Conservation (phyloP, 495 filamentous ascomycete species). For the Annulohypoxylon maeteangense region DNA sequence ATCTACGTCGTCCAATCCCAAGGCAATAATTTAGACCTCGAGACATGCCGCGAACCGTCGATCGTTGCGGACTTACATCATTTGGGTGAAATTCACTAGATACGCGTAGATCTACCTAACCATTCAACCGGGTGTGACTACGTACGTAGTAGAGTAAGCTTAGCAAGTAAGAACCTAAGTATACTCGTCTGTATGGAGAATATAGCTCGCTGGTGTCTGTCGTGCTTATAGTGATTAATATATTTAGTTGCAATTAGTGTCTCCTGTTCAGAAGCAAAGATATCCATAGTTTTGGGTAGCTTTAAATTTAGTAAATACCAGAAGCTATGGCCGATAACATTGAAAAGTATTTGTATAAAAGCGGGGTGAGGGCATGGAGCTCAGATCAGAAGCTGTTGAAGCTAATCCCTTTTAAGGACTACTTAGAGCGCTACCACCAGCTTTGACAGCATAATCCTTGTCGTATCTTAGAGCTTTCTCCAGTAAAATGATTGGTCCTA, state of each 20-base stretch:
- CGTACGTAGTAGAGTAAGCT: background rate
- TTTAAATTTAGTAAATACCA: background rate
- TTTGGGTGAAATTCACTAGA: constrained; percentile 28
- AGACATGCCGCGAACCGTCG: constrained; percentile 18
- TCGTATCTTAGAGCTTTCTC: constrained; percentile 9
- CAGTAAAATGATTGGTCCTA: constrained; percentile 23
- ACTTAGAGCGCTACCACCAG: constrained; percentile 37
- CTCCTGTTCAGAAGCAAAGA: background rate
- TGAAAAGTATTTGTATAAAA: background rate
- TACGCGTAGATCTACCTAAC: constrained; percentile 33
- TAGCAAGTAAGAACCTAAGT: background rate
- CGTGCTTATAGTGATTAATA: background rate
- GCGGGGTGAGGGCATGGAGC: constrained; percentile 25
- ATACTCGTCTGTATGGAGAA: background rate
- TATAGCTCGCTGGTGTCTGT: background rate
- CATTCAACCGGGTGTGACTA: constrained; percentile 3
- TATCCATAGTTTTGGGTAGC: background rate
- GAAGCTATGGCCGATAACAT: background rate
- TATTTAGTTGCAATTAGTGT: background rate
- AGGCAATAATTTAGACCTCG: background rate
- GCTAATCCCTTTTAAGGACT: constrained; percentile 24
- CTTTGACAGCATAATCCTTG: constrained; percentile 29
- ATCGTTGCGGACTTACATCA: constrained; percentile 39
- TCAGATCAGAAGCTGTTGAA: background rate
- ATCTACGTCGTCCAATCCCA: background rate